These are phyloP conservation scores for Penicillium paradoxum DNA, from an alignment of 495 filamentous ascomycete species.

Conservation along the genomic window DNA sequence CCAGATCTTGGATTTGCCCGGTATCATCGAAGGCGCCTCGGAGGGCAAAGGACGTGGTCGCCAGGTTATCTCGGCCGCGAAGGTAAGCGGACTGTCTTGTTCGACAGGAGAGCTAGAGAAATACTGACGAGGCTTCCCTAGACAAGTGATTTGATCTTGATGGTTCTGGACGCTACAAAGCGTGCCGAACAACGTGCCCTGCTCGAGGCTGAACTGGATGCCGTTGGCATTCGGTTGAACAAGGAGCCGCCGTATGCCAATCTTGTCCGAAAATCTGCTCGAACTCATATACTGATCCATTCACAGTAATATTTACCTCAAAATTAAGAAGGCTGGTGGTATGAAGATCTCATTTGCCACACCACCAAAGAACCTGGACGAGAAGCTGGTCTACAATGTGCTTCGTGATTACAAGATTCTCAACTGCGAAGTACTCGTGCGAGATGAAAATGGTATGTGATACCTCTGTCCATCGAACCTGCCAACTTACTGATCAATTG, in stretches of 20 bases:
- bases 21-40: constrained; percentile 95
- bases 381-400: constrained; percentile 97
- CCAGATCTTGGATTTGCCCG: constrained; percentile 94
- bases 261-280: not conserved
- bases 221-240: constrained; percentile 93
- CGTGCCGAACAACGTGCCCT: constrained; percentile 88
- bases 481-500: constrained; percentile 1
- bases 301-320: constrained; percentile 93
- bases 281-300: constrained; percentile 11
- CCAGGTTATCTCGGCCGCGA: constrained; percentile 98
- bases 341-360: constrained; percentile 97
- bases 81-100: constrained; percentile 32
- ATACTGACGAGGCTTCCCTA: constrained; percentile 23
- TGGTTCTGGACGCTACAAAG: constrained; percentile 97
- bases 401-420: constrained; percentile 97
- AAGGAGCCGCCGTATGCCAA: constrained; percentile 74
- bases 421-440: constrained; percentile 92
- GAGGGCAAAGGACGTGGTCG: constrained; percentile 95
- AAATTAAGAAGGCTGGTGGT: constrained; percentile 91
- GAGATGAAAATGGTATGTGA: constrained; percentile 75
- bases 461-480: not conserved
- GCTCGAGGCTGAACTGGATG: constrained; percentile 89
- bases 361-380: constrained; percentile 84
- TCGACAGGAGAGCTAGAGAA: not conserved
- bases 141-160: constrained; percentile 95